Conservation (phyloP, 805 yeast genomes). For the Candida boidinii region DNA sequence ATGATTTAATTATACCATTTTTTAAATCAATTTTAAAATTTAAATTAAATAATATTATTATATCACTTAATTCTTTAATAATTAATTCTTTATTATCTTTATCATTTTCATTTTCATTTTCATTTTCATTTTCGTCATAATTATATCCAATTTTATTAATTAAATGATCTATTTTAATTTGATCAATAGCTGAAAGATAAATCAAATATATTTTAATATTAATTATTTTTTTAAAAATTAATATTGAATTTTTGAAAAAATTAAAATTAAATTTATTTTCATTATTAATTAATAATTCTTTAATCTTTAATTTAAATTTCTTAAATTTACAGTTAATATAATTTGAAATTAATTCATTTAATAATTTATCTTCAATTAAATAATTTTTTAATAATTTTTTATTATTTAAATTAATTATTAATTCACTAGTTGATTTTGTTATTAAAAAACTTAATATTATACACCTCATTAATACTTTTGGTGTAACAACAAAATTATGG, state of each 20-base stretch:
- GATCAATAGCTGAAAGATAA: slow-evolving; percentile 24
- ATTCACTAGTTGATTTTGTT: no score
- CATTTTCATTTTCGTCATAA: background rate
- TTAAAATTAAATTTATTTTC: slow-evolving; percentile 11
- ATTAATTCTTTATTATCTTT: slow-evolving; percentile 5
- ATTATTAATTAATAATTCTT: slow-evolving; percentile 6
- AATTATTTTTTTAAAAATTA: slow-evolving; percentile 9
- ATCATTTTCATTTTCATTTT: background rate
- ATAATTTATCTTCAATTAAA: no score
- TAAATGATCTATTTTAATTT: slow-evolving; percentile 14
- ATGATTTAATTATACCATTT: slow-evolving; percentile 6
- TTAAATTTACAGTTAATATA: background rate
- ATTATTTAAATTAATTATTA: no score
- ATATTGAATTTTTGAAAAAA: slow-evolving; percentile 14
- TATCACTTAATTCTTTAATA: slow-evolving; percentile 11
- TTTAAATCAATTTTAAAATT: slow-evolving; percentile 16
- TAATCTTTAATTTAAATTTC: slow-evolving; percentile 12
- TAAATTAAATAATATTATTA: slow-evolving; percentile 16
- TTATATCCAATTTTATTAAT: slow-evolving; percentile 13
- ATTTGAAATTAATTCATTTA: no score
- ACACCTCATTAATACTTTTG: no score
- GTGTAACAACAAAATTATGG: no score
- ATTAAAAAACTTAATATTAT: no score
- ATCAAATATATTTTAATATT: slow-evolving; percentile 21
- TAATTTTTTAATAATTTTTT: slow-evolving; percentile 8